Evolutionary conservation across 768 basidiomycete genomes (phyloP).

Genomic region (Tulasnella sp.): DNA sequence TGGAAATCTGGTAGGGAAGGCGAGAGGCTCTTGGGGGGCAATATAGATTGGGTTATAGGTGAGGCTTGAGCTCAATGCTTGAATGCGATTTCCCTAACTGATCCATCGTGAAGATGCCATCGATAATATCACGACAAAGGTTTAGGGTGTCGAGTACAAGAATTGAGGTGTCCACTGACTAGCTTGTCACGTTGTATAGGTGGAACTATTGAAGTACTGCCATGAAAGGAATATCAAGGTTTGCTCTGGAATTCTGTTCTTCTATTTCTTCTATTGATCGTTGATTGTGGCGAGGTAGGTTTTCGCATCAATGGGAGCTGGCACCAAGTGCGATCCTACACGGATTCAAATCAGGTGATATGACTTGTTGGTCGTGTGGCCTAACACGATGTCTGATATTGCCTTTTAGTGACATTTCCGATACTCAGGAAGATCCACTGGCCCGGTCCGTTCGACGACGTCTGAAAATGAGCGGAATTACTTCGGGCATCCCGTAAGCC

Average conservation of each 20-base stretch:
- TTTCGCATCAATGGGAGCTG: slow-evolving; percentile 95
- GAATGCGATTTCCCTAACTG: slow-evolving; percentile 10
- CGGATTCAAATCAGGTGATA: slow-evolving; percentile 78
- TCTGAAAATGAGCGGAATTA: slow-evolving; percentile 26
- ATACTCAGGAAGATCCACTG: slow-evolving; percentile 86
- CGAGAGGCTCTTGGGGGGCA: slow-evolving; percentile 56
- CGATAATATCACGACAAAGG: slow-evolving; percentile 91
- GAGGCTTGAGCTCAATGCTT: slow-evolving; percentile 18
- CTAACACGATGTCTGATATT: background rate
- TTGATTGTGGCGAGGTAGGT: slow-evolving; percentile 34
- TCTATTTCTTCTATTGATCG: background rate
- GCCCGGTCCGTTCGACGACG: slow-evolving; percentile 80
- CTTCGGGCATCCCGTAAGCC: slow-evolving; percentile 31
- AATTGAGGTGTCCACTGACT: background rate
- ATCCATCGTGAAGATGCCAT: slow-evolving; percentile 59
- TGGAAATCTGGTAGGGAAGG: slow-evolving; percentile 69
- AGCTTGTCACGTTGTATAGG: slow-evolving; percentile 24
- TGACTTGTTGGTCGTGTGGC: background rate
- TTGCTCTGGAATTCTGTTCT: slow-evolving; percentile 5
- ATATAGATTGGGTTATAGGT: slow-evolving; percentile 86
- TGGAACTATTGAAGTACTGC: slow-evolving; percentile 85
- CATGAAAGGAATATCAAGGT: slow-evolving; percentile 68
- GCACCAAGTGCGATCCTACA: slow-evolving; percentile 89
- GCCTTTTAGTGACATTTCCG: slow-evolving; percentile 61
- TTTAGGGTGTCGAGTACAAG: slow-evolving; percentile 3